A percentile compares a stretch with the other conserved stretches of the same genome.
phyloP scores from a whole-genome alignment of 1,284 basidiomycete species.

The Cutaneotrichosporon sp. region DNA sequence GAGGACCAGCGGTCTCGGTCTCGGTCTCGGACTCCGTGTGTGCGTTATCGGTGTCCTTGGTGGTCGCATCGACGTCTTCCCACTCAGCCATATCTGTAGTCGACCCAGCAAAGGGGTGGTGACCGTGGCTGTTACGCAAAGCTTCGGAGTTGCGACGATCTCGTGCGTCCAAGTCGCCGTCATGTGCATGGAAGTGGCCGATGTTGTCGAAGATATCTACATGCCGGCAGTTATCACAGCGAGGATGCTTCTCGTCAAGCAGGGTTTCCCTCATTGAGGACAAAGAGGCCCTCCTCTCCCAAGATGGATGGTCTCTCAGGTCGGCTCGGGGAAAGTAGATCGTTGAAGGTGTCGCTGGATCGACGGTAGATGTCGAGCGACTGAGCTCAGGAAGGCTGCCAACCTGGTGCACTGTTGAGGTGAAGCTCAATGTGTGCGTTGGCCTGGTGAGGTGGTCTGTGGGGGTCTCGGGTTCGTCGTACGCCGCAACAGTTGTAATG shows the following conservation, averaged over 20 bases:
- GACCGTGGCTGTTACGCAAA: too few species aligned
- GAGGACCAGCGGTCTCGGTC: neutral
- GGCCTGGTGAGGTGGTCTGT: neutral
- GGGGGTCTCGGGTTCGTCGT: neutral
- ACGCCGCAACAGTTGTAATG: neutral
- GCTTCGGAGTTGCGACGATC: neutral
- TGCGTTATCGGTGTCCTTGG: too few species aligned
- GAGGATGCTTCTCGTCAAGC: neutral
- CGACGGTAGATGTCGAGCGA: neutral
- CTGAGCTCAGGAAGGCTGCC: neutral
- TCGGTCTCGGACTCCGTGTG: too few species aligned
- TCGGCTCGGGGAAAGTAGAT: neutral
- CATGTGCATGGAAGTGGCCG: neutral
- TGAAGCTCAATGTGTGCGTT: neutral
- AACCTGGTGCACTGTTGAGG: neutral
- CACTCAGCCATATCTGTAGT: neutral
- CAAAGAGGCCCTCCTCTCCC: neutral
- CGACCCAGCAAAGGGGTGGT: neutral
- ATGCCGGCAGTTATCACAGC: neutral
- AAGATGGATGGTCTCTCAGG: neutral
- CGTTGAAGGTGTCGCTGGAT: neutral
- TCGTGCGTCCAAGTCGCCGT: neutral
- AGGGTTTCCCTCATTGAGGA: neutral
- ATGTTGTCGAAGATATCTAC: neutral
- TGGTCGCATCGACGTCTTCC: neutral